phyloP scores from a whole-genome alignment of 257 asterid genomes.

The Nicotiana otophora region DNA sequence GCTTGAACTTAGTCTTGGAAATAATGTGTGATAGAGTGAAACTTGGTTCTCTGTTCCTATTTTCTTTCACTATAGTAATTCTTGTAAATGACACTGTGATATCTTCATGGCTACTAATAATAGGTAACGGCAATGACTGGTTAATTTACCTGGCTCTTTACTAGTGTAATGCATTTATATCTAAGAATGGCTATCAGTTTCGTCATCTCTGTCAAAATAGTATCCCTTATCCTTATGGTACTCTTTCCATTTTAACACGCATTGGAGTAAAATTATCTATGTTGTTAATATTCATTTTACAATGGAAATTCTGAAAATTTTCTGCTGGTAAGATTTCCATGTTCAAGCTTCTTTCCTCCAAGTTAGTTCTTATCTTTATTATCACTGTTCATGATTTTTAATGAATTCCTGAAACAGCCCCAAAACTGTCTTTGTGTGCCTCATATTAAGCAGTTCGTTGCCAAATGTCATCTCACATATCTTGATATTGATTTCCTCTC shows the following conservation, averaged over 20 bases:
- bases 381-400: neutral
- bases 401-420: neutral
- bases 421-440: neutral
- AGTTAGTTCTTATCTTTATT: neutral
- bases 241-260: neutral
- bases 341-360: neutral
- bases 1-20: neutral
- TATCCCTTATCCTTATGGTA: neutral
- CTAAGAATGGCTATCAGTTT: neutral
- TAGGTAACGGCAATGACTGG: neutral
- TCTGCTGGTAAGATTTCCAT: neutral
- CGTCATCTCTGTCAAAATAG: neutral
- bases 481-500: slow-evolving; percentile 24
- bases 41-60: neutral
- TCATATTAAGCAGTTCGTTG: neutral
- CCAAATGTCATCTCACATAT: neutral
- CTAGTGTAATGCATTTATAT: neutral
- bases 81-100: neutral
- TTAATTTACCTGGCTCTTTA: neutral
- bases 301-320: neutral
- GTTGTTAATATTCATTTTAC: neutral
- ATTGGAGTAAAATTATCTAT: neutral
- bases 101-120: neutral
- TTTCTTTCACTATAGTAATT: neutral
- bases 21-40: neutral